Evolutionary conservation across 2,329 filamentous ascomycete genomes (phyloP), one percentile per base, ranked within the genome.

Genomic region (Alternaria sp.): DNA sequence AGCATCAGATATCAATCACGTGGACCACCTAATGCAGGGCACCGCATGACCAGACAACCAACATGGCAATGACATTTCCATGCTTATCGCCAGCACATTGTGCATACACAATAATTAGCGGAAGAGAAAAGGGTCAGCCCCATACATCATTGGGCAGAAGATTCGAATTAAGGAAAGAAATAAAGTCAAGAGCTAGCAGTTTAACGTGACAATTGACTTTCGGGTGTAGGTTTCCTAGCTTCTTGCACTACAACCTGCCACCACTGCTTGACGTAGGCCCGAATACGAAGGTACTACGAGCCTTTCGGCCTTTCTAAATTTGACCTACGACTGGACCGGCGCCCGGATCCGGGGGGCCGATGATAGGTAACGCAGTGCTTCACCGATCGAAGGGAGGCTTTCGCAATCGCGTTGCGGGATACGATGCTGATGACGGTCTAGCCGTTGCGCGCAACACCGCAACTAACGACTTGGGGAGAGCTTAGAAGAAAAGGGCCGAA

Each of bases 1-100:
- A 57, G 54, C 64, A 67, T 65, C 10, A 43, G 28, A 57, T 30
- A 28, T 43, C 20, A 28, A 54, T 64, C 64, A 66, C 62, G 62
- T 66, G 63, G 54, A 43, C 28, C 12, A 36, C 30, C 51, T 60
- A 56, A 54, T 50, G 57, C 63, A 65, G 50, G 45, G 52, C 56
- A 65, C 51, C 38, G 52, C 40, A 49, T 57, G 54, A 48, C 30
- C 46, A 25, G 45, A 46, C 12, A 32, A 22, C 16, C 27, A 40
- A 27, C 40, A 57, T 48, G 22, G 28, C 9, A 53, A 38, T 57
- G 25, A 28, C 25, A 32, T 60, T 52, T 36, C 54, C 12, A 34
- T 27, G 48, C 30, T 22, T 44, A 27, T 27, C 34, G 57, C 57
- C 44, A 60, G 20, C 51, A 44, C 54, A 45, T 58, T 40, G n/a